Conservation (phyloP, 768 basidiomycete genomes). For the Lentinula aciculospora region DNA sequence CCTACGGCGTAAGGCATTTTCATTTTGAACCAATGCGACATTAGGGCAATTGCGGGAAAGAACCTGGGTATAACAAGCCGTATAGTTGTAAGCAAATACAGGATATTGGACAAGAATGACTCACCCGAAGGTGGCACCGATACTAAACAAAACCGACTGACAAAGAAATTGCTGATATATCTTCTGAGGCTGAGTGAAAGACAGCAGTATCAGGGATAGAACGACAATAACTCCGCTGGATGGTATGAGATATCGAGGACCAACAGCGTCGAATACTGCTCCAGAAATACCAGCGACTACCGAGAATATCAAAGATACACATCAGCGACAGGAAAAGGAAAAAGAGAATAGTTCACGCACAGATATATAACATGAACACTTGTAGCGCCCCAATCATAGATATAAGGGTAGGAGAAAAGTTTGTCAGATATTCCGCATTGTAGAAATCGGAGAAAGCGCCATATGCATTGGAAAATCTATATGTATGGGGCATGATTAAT, state of each 20-base stretch:
- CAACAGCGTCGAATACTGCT: constrained; percentile 18
- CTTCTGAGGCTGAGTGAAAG: constrained; percentile 18
- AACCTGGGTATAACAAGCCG: constrained; percentile 19
- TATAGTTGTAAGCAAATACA: too few species aligned
- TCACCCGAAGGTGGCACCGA: constrained; percentile 17
- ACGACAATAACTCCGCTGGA: constrained; percentile 16
- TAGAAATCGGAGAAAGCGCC: constrained; percentile 33
- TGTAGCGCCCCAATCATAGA: constrained; percentile 25
- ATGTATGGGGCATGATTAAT: not conserved
- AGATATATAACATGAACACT: constrained; percentile 20
- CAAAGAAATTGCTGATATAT: constrained; percentile 24
- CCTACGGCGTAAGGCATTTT: constrained; percentile 27
- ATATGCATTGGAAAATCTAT: constrained; percentile 24
- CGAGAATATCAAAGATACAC: not conserved
- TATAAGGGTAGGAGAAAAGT: constrained; percentile 22
- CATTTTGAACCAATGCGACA: constrained; percentile 29
- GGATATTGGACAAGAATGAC: not conserved
- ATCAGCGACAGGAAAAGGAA: not conserved
- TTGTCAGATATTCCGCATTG: constrained; percentile 16
- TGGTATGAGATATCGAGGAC: constrained; percentile 18
- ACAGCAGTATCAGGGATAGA: constrained; percentile 19
- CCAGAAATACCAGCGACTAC: constrained; percentile 16
- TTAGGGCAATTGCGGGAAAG: constrained; percentile 26
- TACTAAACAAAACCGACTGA: constrained; percentile 18
- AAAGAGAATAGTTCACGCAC: not conserved